These are phyloP conservation scores for Umbelopsis sp. DNA, from an alignment of 192 early-diverging fungal genomes.

Conservation along the genomic window DNA sequence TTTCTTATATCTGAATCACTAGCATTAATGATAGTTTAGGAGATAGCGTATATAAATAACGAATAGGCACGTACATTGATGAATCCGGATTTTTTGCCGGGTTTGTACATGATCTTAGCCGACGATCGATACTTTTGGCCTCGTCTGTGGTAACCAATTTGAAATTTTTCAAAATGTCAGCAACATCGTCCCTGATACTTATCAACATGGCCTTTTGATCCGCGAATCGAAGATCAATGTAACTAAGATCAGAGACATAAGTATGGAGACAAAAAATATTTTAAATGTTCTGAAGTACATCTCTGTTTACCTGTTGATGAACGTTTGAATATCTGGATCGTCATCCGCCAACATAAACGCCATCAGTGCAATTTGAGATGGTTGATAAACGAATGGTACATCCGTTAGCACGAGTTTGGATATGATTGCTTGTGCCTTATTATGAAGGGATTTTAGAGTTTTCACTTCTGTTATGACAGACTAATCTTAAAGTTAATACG, in stretches of 20 bases:
- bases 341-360: constrained; percentile 61
- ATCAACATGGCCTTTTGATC: constrained; percentile 44
- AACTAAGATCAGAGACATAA: constrained; percentile 5
- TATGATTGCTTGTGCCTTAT: constrained; percentile 53
- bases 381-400: constrained; percentile 73
- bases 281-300: not conserved
- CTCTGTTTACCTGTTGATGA: constrained; percentile 1
- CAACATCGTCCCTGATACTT: constrained; percentile 54
- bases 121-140: constrained; percentile 62
- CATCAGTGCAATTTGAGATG: constrained; percentile 75
- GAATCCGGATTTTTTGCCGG: constrained; percentile 75
- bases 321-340: constrained; percentile 48
- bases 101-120: constrained; percentile 67
- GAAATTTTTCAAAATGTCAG: constrained; percentile 43
- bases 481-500: constrained; percentile 24
- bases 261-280: not conserved
- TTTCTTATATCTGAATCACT: constrained; percentile 21
- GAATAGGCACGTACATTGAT: constrained; percentile 44
- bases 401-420: constrained; percentile 69
- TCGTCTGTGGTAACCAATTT: constrained; percentile 43
- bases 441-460: constrained; percentile 53
- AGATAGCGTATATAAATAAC: not conserved
- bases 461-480: constrained; percentile 42
- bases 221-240: constrained; percentile 47
- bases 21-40: not conserved